Evolutionary conservation across 225 moss, liverwort and hornwort species (phyloP), one percentile per base, ranked within the genome.

Genomic region (Pseudisothecium myosuroides): DNA sequence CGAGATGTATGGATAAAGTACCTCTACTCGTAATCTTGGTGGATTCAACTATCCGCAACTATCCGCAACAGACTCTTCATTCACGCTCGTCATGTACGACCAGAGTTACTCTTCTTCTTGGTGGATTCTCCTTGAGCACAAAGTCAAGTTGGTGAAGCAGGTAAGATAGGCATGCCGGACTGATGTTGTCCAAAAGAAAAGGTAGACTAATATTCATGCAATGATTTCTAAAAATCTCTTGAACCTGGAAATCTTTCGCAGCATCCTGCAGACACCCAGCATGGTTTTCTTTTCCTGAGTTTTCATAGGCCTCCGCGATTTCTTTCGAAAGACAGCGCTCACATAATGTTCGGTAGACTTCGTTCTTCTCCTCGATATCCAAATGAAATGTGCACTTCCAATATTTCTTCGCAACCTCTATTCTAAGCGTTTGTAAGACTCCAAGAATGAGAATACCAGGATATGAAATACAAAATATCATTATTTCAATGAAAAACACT

Each of bases 361-460:
- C 4, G 7, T n/a, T 56, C 78, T 56, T 78, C 26, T 56, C 78
- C 17, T 55, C 3, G n/a, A 17, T 17, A 7, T 78, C n/a, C 56
- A 78, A n/a, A 0, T 56, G 26, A n/a, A 56, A 78, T n/a, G n/a
- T 56, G 56, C 16, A 0, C 26, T 78, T 52, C 55, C 24, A 37
- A 37, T 0, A 0, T 12, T 0, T 0, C 55, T 55, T n/a, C 17
- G 0, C n/a, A n/a, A n/a, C n/a, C n/a, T n/a, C n/a, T n/a, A n/a
- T 2, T 56, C 56, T 56, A 16, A 78, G 26, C 7, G 26, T 78
- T 78, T 56, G 78, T 6, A 56, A 13, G 0, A n/a, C 7, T 78
- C 6, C 0, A 77, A 55, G 78, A 26, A 56, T 6, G 10, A 78
- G 26, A 78, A n/a, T 6, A n/a, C 26, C 26, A 56, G 37, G 56